These are phyloP conservation scores for Drechslerella coelobrocha DNA, from an alignment of 2,329 filamentous ascomycete species.

Conservation along the genomic window DNA sequence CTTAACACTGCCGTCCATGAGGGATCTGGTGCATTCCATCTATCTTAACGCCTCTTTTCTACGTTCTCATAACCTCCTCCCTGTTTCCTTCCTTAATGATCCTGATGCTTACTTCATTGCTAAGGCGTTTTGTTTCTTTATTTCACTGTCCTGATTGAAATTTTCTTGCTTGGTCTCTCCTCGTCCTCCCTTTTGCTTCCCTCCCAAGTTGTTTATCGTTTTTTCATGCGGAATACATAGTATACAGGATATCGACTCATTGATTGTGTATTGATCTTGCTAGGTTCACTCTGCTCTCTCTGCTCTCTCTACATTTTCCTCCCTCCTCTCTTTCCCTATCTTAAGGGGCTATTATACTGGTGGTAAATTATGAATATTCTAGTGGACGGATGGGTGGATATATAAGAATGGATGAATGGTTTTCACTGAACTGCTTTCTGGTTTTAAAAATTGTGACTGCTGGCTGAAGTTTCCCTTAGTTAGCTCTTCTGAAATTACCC, in stretches of 20 bases:
- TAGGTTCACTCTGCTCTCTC: background rate
- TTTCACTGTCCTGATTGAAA: constrained; percentile 5
- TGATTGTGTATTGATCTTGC: background rate
- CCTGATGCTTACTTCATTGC: constrained; percentile 27
- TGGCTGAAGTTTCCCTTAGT: background rate
- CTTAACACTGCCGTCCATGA: constrained; percentile 87
- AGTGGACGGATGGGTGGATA: too few species aligned
- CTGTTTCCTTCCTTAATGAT: constrained; percentile 23
- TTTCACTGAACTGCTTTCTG: too few species aligned
- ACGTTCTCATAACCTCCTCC: background rate
- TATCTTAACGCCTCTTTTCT: constrained; percentile 68
- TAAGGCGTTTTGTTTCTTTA: constrained; percentile 29
- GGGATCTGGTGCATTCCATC: constrained; percentile 95
- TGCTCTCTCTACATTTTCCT: background rate
- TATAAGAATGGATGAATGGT: too few species aligned
- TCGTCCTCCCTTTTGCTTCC: constrained; percentile 6
- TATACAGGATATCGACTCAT: background rate
- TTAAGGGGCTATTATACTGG: too few species aligned
- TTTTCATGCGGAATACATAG: constrained; percentile 5
- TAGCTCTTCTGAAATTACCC: background rate
- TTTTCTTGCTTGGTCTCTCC: background rate
- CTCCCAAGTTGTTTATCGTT: background rate
- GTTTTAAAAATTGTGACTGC: too few species aligned
- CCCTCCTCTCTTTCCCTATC: background rate
- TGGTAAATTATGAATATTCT: too few species aligned